Evolutionary conservation across 495 filamentous ascomycete species (phyloP), one percentile per base, ranked within the genome.

Genomic region (Daldinia vernicosa): DNA sequence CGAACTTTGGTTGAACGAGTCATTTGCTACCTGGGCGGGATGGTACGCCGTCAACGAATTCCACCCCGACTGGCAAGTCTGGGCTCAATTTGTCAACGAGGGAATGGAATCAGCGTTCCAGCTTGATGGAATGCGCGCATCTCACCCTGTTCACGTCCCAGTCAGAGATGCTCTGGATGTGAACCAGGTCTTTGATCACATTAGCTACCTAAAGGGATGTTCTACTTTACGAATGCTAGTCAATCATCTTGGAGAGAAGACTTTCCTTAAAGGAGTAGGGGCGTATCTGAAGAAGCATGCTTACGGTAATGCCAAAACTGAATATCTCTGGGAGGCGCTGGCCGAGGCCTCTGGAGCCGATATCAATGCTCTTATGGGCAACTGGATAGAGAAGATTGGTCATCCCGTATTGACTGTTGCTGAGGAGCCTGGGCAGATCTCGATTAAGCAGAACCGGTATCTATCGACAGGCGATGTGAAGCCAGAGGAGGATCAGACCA

Each of bases 1-100:
- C 77, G 95, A 97, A 79, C 85, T 99, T 24, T 99, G 95, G 95
- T 86, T 98, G 12, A 96, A 96, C 67, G 95, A 98, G 79, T 95
- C 94, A 2, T 99, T 99, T 79, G 95, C 95, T 24, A 99, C 95
- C 4, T 98, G 95, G 95, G 93, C 97, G 55, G 95, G 95, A 55
- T 99, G 95, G 95, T 86, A 93, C 56, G 95, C 95, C 15, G 89
- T 93, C 24, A 92, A 97, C 78, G 88, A 95, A 77, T 89, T 98
- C 66, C 91, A 97, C 81, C 95, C 94, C 6, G 94, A 96, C 57
- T 97, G 93, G 93, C 89, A 97, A 73, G 88, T 97, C 30, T 97
- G 94, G 94, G 91, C 90, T 45, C 92, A 97, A 83, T 99, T 97
- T 83, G 92, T 97, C 70, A 91, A 92, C 80, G 94, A 98, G 81